Evolutionary conservation across 2,329 filamentous ascomycete genomes (phyloP), one percentile per base, ranked within the genome.

Genomic region (Aureobasidium melanogenum): DNA sequence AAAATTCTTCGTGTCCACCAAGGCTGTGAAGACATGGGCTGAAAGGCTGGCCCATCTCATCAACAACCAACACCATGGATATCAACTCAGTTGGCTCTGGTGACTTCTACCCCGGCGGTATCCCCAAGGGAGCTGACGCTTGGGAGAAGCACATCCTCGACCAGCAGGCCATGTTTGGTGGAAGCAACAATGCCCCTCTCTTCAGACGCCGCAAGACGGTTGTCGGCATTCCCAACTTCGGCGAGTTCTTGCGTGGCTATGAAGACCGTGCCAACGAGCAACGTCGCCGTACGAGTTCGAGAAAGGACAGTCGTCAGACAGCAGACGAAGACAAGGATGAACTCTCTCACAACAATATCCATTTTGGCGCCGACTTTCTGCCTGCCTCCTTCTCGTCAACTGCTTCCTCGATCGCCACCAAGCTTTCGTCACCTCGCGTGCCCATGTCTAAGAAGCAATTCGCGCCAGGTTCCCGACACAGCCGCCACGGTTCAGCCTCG

Each of bases 21-120:
- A 39, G 17, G 22, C 22, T 10, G 32, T n/a, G 41, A 19, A 58
- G 50, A 44, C n/a, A 59, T 59, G 56, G 56, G 56, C 56, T 59
- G 44, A 59, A 59, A 26, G 41, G 39, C 54, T 41, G n/a, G 54
- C 41, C 19, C 41, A 26, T 15, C 14, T 10, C 38, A 15, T 5
- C 52, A 56, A 26, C 38, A 9, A 24, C 15, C 51, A 57, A n/a
- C 54, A 38, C 28, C 41, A 57, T 57, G 54, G 54, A 57, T 28
- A 38, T 57, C 12, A 47, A 57, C 6, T 47, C 54, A 17, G 36
- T 22, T 9, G 30, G 8, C 30, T 14, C 41, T 22, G 54, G 22
- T 14, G 54, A 50, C 24, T 5, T 7, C 43, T 59, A 59, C 12
- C 22, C 44, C 24, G 44, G 56, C 19, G 56, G 56, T 12, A 50